phyloP scores from a whole-genome alignment of 164 flowering plant genomes.

The Liquidambar formosana region DNA sequence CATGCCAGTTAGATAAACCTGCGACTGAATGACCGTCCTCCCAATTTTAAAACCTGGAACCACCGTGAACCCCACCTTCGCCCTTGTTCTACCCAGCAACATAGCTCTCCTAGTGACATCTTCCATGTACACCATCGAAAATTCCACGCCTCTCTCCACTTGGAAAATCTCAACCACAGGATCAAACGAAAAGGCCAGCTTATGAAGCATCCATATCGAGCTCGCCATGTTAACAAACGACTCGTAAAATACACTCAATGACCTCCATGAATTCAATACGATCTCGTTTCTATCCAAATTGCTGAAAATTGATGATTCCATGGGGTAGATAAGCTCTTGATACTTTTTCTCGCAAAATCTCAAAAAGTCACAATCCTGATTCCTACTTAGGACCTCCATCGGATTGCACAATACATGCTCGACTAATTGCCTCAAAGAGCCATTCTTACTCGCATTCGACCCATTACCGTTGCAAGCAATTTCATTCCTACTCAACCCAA shows the following conservation, averaged over 20 bases:
- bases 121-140: conserved; percentile 87
- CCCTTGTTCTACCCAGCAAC: conserved; percentile 29
- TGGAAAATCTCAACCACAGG: conserved; percentile 81
- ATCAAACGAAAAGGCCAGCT: conserved; percentile 74
- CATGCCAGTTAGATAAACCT: conserved; percentile 61
- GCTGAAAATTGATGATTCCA: conserved; percentile 81
- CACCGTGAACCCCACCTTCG: conserved; percentile 83
- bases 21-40: conserved; percentile 74
- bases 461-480: conserved; percentile 26
- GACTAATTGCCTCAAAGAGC: conserved; percentile 48
- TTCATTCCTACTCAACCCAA: conserved; percentile 45
- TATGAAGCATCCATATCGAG: conserved; percentile 85
- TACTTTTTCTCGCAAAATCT: conserved; percentile 80
- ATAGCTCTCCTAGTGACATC: conserved; percentile 44
- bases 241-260: conserved; percentile 61
- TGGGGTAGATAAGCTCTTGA: conserved; percentile 74
- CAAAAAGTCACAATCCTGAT: conserved; percentile 56
- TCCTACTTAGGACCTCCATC: conserved; percentile 56
- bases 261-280: conserved; percentile 71
- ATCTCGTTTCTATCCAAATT: conserved; percentile 50
- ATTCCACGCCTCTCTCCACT: conserved; percentile 76
- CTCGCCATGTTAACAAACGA: conserved; percentile 82
- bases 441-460: conserved; percentile 11
- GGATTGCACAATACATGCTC: conserved; percentile 66
- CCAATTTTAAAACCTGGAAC: conserved; percentile 90